phyloP scores from a whole-genome alignment of 441 rosid genomes.

The Sinapis alba region DNA sequence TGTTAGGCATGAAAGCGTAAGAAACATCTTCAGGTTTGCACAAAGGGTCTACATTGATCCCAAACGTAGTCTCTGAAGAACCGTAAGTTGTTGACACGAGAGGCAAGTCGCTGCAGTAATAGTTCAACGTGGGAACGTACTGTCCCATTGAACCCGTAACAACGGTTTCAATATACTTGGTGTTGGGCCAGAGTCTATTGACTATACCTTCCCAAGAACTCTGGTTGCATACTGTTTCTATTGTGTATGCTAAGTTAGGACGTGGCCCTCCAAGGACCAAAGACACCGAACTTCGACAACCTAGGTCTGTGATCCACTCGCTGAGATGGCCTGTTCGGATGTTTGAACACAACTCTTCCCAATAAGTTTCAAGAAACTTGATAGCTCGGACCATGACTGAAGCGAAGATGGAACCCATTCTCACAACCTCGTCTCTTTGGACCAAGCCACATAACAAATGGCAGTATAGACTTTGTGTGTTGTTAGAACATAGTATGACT shows the following conservation, averaged over 20 bases:
- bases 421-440: conserved; percentile 59
- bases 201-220: conserved; percentile 76
- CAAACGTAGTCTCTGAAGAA: conserved; percentile 73
- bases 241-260: conserved; percentile 48
- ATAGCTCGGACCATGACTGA: conserved; percentile 61
- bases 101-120: conserved; percentile 66
- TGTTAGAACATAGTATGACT: conserved; percentile 62
- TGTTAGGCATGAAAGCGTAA: conserved; percentile 70
- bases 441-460: conserved; percentile 69
- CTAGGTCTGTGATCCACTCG: conserved; percentile 58
- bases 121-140: conserved; percentile 59
- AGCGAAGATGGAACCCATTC: conserved; percentile 70
- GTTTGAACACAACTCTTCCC: conserved; percentile 61
- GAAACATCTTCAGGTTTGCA: conserved; percentile 66
- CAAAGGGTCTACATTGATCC: conserved; percentile 69
- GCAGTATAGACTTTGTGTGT: conserved; percentile 67
- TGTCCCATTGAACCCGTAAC: conserved; percentile 86
- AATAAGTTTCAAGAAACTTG: conserved; percentile 59
- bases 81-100: conserved; percentile 64
- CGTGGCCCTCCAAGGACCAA: conserved; percentile 47
- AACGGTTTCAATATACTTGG: conserved; percentile 63
- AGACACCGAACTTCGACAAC: conserved; percentile 49
- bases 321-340: conserved; percentile 57
- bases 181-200: conserved; percentile 65
- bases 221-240: conserved; percentile 47